Evolutionary conservation across 2,329 filamentous ascomycete species (phyloP).

Genomic region (Xenoacremonium recifei): DNA sequence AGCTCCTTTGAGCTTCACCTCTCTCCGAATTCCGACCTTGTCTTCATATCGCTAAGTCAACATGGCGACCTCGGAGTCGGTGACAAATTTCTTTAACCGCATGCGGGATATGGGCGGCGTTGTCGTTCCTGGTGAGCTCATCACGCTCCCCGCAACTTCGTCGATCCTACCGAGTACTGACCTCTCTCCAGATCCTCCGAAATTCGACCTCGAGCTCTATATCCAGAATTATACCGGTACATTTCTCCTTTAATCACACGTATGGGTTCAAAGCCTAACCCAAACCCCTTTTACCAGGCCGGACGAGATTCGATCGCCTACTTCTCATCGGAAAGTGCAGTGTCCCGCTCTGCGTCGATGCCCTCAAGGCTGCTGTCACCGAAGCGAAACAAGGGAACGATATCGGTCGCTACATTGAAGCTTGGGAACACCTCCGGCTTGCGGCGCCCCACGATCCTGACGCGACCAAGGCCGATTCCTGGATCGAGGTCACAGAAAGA

Average conservation of each 20-base stretch:
- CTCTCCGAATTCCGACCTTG: constrained; percentile 1
- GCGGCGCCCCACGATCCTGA: constrained; percentile 68
- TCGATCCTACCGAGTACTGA: constrained; percentile 12
- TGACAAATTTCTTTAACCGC: constrained; percentile 44
- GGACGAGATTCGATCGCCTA: constrained; percentile 78
- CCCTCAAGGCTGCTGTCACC: constrained; percentile 71
- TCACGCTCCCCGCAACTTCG: background rate
- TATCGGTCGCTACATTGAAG: constrained; percentile 66
- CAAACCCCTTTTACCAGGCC: too few relatives aligned
- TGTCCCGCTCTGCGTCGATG: constrained; percentile 72
- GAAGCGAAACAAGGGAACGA: constrained; percentile 79
- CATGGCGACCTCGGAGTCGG: constrained; percentile 36
- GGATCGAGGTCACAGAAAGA: constrained; percentile 68
- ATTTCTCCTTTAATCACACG: constrained; percentile 18
- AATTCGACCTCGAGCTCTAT: constrained; percentile 89
- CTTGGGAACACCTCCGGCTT: constrained; percentile 62
- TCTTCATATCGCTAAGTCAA: constrained; percentile 16
- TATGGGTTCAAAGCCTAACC: too few relatives aligned
- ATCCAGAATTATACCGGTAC: constrained; percentile 84
- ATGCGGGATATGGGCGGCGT: constrained; percentile 46
- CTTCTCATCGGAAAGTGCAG: constrained; percentile 79
- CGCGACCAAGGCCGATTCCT: constrained; percentile 65
- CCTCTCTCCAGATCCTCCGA: constrained; percentile 48
- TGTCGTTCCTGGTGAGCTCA: constrained; percentile 45
- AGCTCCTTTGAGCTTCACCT: background rate